Percentiles rank a stretch among this genome's conserved stretches.
Conservation (phyloP, 257 asterid genomes). For the Penstemon davidsonii region DNA sequence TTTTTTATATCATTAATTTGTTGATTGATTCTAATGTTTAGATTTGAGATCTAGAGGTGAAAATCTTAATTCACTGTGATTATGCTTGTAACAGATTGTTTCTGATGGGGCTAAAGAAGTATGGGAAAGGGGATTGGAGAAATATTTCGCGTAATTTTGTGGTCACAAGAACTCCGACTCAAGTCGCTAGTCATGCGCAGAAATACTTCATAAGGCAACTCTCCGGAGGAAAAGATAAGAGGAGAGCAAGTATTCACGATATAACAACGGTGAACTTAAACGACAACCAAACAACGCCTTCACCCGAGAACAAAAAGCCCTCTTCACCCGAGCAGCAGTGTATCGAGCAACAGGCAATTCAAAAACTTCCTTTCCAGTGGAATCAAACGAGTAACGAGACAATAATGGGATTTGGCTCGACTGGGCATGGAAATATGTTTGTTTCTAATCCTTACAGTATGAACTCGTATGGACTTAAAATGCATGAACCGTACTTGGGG, state of each 20-base stretch:
- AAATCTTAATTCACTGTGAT: neutral
- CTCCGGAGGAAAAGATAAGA: slow-evolving; percentile 85
- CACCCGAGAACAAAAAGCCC: slow-evolving; percentile 50
- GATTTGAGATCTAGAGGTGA: neutral
- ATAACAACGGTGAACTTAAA: slow-evolving; percentile 75
- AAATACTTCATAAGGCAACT: slow-evolving; percentile 90
- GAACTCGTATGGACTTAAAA: slow-evolving; percentile 45
- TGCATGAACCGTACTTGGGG: slow-evolving; percentile 52
- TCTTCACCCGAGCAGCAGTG: slow-evolving; percentile 42
- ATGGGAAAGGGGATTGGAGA: slow-evolving; percentile 99
- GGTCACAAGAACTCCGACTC: slow-evolving; percentile 86
- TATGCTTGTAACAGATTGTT: slow-evolving; percentile 58
- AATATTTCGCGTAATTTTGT: slow-evolving; percentile 86
- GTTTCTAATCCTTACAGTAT: slow-evolving; percentile 38
- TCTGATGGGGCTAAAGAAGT: slow-evolving; percentile 87
- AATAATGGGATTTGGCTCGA: slow-evolving; percentile 45
- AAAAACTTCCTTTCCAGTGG: slow-evolving; percentile 62
- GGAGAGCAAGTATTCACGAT: slow-evolving; percentile 97
- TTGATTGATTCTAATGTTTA: neutral
- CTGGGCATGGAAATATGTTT: slow-evolving; percentile 42
- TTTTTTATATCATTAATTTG: neutral
- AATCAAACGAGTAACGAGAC: slow-evolving; percentile 43
- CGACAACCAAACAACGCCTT: slow-evolving; percentile 45
- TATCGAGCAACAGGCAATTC: slow-evolving; percentile 31
- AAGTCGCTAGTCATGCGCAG: slow-evolving; percentile 98